These are phyloP conservation scores for Aspergillus thermomutatus DNA, from an alignment of 2,329 filamentous ascomycete species.

Conservation along the genomic window DNA sequence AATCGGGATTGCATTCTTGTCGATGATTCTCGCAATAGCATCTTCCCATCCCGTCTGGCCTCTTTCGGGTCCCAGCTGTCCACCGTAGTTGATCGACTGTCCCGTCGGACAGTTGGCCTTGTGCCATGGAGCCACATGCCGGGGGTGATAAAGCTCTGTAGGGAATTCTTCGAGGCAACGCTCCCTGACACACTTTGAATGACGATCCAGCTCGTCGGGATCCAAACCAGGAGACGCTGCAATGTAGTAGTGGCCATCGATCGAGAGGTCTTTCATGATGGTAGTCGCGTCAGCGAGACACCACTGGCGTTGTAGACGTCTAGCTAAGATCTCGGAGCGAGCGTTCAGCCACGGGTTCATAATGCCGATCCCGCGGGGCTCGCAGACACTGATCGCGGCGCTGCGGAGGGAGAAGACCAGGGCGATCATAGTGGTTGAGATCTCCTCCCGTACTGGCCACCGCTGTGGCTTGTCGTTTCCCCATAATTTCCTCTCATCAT, in stretches of 20 bases:
- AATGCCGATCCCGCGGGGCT: neutral
- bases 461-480: conserved; percentile 3
- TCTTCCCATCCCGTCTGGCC: conserved; percentile 11
- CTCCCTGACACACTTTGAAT: conserved; percentile 6
- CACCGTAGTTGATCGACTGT: conserved; percentile 4
- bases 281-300: conserved; percentile 14
- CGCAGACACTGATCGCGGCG: conserved; percentile 5
- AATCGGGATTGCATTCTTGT: conserved; percentile 10
- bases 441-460: conserved; percentile 14
- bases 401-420: conserved; percentile 7
- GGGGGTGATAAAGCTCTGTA: conserved; percentile 4
- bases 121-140: conserved; percentile 7
- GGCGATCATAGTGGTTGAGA: conserved; percentile 11
- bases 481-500: neutral
- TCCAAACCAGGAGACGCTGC: conserved; percentile 3
- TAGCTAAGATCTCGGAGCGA: conserved; percentile 6
- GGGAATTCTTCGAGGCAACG: conserved; percentile 11
- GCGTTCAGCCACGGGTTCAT: neutral
- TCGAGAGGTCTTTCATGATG: conserved; percentile 6
- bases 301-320: conserved; percentile 6
- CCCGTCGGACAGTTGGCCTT: neutral
- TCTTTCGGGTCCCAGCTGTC: conserved; percentile 9
- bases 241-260: conserved; percentile 17
- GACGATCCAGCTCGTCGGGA: conserved; percentile 9
- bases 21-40: conserved; percentile 8